Evolutionary conservation across 495 filamentous ascomycete genomes (phyloP), one percentile per base, ranked within the genome.

Genomic region (Xylaria scruposa): DNA sequence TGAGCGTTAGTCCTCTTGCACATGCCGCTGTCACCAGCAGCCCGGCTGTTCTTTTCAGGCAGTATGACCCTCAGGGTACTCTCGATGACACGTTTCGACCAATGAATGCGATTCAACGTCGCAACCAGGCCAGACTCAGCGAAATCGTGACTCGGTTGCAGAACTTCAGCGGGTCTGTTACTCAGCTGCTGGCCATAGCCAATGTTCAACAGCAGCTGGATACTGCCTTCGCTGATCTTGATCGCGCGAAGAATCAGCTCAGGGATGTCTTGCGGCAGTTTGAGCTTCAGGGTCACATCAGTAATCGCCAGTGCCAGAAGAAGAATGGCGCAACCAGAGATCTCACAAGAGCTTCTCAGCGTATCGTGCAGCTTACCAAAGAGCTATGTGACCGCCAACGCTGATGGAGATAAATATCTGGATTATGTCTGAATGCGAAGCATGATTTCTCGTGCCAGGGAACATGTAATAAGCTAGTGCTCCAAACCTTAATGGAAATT

Each of bases 131-230:
- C 38, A 46, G 59, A 19, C 29, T 64, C 24, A 26, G 19, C 36
- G 46, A 24, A 5, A 61, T 70, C 8, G 59, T 51, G 6, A 47
- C 44, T n/a, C 58, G 68, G 17, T 46, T 63, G 15, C 46, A 63
- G 21, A 53, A 70, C 29, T 62, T 61, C n/a, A 60, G 60, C 59
- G 68, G 68, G 26, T 38, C 42, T 36, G 58, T 70, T 19, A 49
- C 56, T 21, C 56, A 63, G 68, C 42, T 70, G 58, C 38, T 68
- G 9, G 33, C 66, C 21, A 58, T 68, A 58, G 66, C 66, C n/a
- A 63, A 19, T 64, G 40, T 64, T 33, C 68, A 70, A 24, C 31
- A 64, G 10, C 31, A 71, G 38, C 12, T 71, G 12, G 47, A 56
- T 21, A 9, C 42, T 12, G 60, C 60, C 36, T 58, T 71, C 24